A percentile compares a stretch with the other conserved stretches of the same genome.
Conservation (phyloP, 2,329 filamentous ascomycete species). For the Aspergillus sp. region DNA sequence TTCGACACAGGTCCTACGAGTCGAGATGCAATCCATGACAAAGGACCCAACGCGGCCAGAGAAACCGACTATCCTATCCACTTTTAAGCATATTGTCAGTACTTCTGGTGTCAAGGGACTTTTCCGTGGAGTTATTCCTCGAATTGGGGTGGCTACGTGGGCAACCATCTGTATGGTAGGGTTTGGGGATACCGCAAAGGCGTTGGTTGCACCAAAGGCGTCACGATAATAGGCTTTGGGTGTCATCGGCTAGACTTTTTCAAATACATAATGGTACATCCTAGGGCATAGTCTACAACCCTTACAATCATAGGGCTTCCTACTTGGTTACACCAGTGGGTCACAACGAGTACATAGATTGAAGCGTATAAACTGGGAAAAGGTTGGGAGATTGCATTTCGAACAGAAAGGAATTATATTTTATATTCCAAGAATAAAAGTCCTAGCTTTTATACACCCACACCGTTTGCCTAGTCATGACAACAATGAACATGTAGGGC, state of each 20-base stretch:
- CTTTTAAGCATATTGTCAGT: slow-evolving; percentile 8
- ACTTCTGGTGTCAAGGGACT: slow-evolving; percentile 15
- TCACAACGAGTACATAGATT: no score
- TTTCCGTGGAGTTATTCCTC: slow-evolving; percentile 18
- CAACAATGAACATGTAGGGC: not conserved
- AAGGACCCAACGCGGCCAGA: slow-evolving; percentile 12
- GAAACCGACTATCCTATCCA: slow-evolving; percentile 5
- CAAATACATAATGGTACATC: no score
- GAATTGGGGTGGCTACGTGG: slow-evolving; percentile 20
- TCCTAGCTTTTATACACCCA: no score
- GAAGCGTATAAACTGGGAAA: no score
- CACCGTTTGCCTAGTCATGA: not conserved
- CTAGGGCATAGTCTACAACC: no score
- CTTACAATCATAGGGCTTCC: no score
- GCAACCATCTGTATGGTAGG: slow-evolving; percentile 22
- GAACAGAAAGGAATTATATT: no score
- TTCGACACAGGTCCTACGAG: slow-evolving; percentile 3
- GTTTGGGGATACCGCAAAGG: slow-evolving; percentile 12
- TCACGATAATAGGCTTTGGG: not conserved
- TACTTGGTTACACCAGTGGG: no score
- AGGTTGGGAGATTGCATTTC: no score
- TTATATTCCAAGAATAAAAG: no score
- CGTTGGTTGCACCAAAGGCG: not conserved
- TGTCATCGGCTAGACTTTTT: no score
- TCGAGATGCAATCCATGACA: slow-evolving; percentile 18